Percentiles rank a stretch among this genome's conserved stretches.
These are phyloP conservation scores for Trichosanthes cucumerina DNA, from an alignment of 306 rosid genomes.

Conservation along the genomic window DNA sequence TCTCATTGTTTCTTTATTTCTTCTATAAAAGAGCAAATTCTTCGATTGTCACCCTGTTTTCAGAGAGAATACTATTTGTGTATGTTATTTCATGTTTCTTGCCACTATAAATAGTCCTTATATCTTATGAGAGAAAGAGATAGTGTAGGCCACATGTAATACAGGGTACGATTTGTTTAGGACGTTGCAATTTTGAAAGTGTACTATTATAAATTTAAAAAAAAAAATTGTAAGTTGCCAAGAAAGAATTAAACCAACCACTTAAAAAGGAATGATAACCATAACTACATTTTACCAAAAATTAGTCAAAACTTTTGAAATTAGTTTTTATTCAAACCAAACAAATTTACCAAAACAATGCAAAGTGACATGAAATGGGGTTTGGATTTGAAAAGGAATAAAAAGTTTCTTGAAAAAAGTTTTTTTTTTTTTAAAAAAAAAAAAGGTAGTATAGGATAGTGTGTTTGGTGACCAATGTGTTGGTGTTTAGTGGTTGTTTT, in stretches of 20 bases:
- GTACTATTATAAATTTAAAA: background rate
- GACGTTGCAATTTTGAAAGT: background rate
- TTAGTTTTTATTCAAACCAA: background rate
- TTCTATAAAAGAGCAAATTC: background rate
- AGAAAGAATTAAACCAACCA: background rate
- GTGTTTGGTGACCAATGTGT: conserved; percentile 5
- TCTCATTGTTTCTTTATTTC: too few relatives aligned
- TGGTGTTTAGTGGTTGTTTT: conserved; percentile 3
- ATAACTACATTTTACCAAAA: background rate
- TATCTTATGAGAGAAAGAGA: too few relatives aligned
- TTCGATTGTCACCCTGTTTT: background rate
- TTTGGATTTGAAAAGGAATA: background rate
- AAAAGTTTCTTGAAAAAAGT: background rate
- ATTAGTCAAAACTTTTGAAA: background rate
- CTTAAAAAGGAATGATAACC: background rate
- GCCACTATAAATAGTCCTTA: too few relatives aligned
- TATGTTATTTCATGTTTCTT: background rate
- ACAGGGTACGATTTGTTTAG: too few relatives aligned
- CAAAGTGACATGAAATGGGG: background rate
- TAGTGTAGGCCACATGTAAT: background rate
- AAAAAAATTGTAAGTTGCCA: background rate
- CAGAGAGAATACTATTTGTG: background rate
- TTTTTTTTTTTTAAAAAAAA: too few relatives aligned
- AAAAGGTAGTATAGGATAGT: background rate
- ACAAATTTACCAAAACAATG: background rate